Conservation (phyloP, 306 rosid genomes). For the Myrica gale region DNA sequence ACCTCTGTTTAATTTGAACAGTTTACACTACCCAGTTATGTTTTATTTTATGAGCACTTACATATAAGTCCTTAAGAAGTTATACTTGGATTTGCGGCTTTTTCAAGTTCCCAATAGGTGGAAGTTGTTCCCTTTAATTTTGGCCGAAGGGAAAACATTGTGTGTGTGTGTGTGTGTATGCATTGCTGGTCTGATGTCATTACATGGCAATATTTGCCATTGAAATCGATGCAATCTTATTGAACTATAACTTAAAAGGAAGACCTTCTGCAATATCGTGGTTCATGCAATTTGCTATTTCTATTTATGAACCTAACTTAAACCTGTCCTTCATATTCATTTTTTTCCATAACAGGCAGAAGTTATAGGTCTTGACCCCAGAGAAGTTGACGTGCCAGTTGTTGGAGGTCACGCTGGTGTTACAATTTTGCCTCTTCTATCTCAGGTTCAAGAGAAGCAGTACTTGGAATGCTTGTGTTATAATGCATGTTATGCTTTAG, state of each 20-base stretch:
- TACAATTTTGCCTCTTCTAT: conserved; percentile 89
- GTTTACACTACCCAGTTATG: neutral
- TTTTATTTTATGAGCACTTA: neutral
- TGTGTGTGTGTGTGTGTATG: neutral
- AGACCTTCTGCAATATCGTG: neutral
- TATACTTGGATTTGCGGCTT: neutral
- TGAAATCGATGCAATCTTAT: neutral
- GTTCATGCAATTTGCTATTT: neutral
- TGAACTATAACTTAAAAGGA: conserved; percentile 6
- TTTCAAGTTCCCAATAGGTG: neutral
- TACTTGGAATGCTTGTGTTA: conserved; percentile 11
- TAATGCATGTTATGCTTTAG: neutral
- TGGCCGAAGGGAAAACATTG: neutral
- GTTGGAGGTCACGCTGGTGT: conserved; percentile 96
- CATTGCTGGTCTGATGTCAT: neutral
- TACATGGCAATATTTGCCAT: conserved; percentile 9
- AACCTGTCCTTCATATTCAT: neutral
- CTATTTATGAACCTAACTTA: neutral
- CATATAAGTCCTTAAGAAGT: conserved; percentile 1
- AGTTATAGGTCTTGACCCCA: conserved; percentile 86
- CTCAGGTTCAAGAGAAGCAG: conserved; percentile 61
- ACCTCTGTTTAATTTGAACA: conserved; percentile 12
- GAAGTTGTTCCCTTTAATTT: neutral
- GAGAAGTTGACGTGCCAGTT: conserved; percentile 95
- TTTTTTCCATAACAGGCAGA: conserved; percentile 59